Evolutionary conservation across 1,139 yeast species (phyloP).

Genomic region (Candida anutae): DNA sequence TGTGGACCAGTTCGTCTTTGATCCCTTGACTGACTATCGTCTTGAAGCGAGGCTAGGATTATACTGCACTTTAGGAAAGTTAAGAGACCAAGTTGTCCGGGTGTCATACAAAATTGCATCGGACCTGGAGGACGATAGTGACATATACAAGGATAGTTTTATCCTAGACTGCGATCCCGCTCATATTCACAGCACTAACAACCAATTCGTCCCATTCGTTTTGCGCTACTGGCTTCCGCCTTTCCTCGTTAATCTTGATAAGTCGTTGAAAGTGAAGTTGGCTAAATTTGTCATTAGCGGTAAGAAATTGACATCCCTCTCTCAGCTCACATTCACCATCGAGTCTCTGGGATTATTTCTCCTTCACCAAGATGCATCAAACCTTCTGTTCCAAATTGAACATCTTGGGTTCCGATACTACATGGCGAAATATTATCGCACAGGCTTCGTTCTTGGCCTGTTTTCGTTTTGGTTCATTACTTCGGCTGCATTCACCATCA

Average conservation of each 20-base stretch:
- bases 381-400: conserved; percentile 6
- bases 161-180: conserved; percentile 24
- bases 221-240: conserved; percentile 35
- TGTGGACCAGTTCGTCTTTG: conserved; percentile 4
- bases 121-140: neutral
- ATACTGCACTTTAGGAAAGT: conserved; percentile 18
- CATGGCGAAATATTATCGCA: conserved; percentile 40
- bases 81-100: conserved; percentile 5
- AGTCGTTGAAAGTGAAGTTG: conserved; percentile 7
- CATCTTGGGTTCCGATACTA: conserved; percentile 47
- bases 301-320: too few species aligned
- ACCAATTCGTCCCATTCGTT: conserved; percentile 28
- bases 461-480: conserved; percentile 40
- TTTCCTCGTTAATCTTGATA: conserved; percentile 16
- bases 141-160: conserved; percentile 6
- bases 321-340: conserved; percentile 4
- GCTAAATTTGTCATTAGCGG: conserved; percentile 7
- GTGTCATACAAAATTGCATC: conserved; percentile 6
- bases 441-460: conserved; percentile 45
- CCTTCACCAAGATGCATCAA: conserved; percentile 6
- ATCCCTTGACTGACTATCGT: conserved; percentile 9
- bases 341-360: neutral
- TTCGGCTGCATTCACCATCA: conserved; percentile 19
- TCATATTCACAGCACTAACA: conserved; percentile 20
- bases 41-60: conserved; percentile 19